These are phyloP conservation scores for Quercus berberidifolia DNA, from an alignment of 306 rosid species.

Conservation along the genomic window DNA sequence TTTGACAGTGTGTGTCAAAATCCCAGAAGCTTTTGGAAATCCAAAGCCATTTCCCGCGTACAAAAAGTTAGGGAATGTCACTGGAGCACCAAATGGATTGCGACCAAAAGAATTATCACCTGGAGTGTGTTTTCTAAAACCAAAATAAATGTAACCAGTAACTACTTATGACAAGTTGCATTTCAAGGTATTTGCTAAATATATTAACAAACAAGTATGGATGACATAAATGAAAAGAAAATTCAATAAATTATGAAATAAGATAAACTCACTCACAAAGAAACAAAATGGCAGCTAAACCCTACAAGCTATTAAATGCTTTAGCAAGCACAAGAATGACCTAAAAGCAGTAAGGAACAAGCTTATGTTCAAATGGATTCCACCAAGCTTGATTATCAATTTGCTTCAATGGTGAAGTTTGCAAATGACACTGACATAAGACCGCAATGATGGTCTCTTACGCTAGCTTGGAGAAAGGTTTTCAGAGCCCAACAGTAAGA, in stretches of 20 bases:
- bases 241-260: not conserved
- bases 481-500: not conserved
- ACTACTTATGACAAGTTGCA: conserved; percentile 36
- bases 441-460: not conserved
- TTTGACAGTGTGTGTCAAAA: conserved; percentile 55
- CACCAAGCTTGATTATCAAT: conserved; percentile 1
- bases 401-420: not conserved
- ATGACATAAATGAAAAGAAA: conserved; percentile 3
- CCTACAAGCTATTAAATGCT: not conserved
- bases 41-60: conserved; percentile 57
- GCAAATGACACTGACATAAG: not conserved
- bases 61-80: conserved; percentile 55
- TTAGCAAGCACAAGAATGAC: conserved; percentile 3
- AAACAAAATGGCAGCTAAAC: not conserved
- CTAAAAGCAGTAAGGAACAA: conserved; percentile 13
- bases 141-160: conserved; percentile 48
- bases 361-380: not conserved
- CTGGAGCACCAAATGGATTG: conserved; percentile 69
- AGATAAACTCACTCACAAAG: not conserved
- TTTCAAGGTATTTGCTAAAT: conserved; percentile 25
- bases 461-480: not conserved
- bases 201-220: conserved; percentile 15
- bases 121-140: conserved; percentile 75
- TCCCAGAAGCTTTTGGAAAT: conserved; percentile 56
- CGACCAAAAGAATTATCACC: conserved; percentile 86